A percentile compares a stretch with the other conserved stretches of the same genome.
Evolutionary conservation across 495 filamentous ascomycete species (phyloP).

Genomic region (Oidiodendron maius): DNA sequence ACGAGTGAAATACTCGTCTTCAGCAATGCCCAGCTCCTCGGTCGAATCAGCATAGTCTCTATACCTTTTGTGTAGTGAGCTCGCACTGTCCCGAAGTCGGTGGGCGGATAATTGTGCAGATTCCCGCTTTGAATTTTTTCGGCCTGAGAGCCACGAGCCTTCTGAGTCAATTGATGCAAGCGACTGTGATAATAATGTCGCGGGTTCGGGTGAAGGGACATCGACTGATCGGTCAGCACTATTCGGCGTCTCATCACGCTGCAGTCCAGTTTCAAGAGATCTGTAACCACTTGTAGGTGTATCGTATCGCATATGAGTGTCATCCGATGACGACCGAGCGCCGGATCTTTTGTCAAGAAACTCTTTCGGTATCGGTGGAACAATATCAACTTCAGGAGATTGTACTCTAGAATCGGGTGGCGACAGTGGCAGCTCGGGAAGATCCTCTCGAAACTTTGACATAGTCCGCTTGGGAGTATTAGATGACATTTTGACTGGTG

Average conservation of each 20-base stretch:
- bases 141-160: slow-evolving; percentile 84
- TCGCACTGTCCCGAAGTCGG: slow-evolving; percentile 32
- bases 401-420: slow-evolving; percentile 76
- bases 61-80: slow-evolving; percentile 35
- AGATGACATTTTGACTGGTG: slow-evolving; percentile 28
- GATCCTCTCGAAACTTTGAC: slow-evolving; percentile 89
- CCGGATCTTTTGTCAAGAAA: slow-evolving; percentile 16
- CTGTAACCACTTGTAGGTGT: slow-evolving; percentile 40
- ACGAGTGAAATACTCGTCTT: slow-evolving; percentile 59
- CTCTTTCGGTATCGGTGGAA: slow-evolving; percentile 30
- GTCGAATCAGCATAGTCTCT: slow-evolving; percentile 42
- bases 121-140: slow-evolving; percentile 33
- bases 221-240: slow-evolving; percentile 23
- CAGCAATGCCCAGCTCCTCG: slow-evolving; percentile 56
- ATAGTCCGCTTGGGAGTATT: slow-evolving; percentile 63
- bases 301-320: slow-evolving; percentile 30
- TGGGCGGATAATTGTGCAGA: slow-evolving; percentile 23
- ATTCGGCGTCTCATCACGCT: slow-evolving; percentile 22
- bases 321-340: slow-evolving; percentile 24
- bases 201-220: slow-evolving; percentile 27
- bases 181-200: slow-evolving; percentile 49
- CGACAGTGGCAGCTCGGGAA: slow-evolving; percentile 77
- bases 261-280: slow-evolving; percentile 27
- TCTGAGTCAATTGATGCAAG: slow-evolving; percentile 67
- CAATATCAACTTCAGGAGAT: slow-evolving; percentile 54